A percentile compares a stretch with the other conserved stretches of the same genome.
Evolutionary conservation across 2,329 filamentous ascomycete species (phyloP).

Genomic region (Xylariaceae sp.): DNA sequence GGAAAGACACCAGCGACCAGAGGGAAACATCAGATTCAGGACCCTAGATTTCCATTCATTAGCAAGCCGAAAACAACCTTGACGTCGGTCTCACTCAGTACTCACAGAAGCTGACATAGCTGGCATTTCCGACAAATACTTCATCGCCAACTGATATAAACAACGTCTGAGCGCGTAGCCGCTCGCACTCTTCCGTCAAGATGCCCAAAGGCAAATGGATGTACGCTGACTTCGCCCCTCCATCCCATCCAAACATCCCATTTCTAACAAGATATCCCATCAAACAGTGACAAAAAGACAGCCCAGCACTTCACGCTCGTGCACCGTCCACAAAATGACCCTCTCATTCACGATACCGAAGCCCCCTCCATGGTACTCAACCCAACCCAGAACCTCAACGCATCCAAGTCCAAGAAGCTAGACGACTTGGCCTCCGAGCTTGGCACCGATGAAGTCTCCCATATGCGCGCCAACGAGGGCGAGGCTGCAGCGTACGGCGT

Average conservation of each 20-base stretch:
- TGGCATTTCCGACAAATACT: too few relatives aligned
- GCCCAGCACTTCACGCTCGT: constrained; percentile 93
- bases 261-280: constrained; percentile 6
- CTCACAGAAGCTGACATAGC: too few relatives aligned
- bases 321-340: constrained; percentile 95
- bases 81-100: background rate
- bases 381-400: constrained; percentile 51
- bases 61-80: background rate
- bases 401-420: constrained; percentile 59
- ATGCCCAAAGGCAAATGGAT: constrained; percentile 79
- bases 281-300: constrained; percentile 73
- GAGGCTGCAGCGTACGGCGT: constrained; percentile 92
- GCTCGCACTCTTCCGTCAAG: constrained; percentile 33
- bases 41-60: constrained; percentile 1
- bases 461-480: constrained; percentile 83
- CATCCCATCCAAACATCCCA: background rate
- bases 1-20: background rate
- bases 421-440: constrained; percentile 75
- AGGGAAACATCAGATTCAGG: constrained; percentile 1
- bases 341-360: constrained; percentile 86
- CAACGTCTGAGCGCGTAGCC: too few relatives aligned
- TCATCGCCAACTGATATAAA: too few relatives aligned
- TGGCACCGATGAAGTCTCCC: constrained; percentile 54
- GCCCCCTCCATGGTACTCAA: constrained; percentile 90
- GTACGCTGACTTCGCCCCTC: constrained; percentile 40